Evolutionary conservation across 129 eudicot genomes (phyloP).

Genomic region (Escallonia herrerae): DNA sequence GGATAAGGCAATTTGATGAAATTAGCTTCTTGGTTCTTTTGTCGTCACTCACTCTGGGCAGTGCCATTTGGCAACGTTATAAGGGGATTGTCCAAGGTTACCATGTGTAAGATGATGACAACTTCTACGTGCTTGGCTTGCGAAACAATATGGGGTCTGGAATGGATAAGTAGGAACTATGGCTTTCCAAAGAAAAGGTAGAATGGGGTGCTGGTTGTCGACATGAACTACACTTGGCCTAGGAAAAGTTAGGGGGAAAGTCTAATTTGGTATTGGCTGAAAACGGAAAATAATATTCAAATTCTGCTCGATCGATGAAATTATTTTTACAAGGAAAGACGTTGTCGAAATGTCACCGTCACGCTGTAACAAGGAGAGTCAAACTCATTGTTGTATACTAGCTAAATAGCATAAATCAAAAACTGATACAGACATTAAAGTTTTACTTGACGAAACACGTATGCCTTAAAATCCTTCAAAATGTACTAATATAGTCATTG

Average conservation of each 20-base stretch:
- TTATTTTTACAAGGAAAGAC: too few species aligned
- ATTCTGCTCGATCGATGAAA: too few species aligned
- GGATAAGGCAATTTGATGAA: not conserved
- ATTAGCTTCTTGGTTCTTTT: not conserved
- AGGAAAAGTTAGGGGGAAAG: conserved; percentile 7
- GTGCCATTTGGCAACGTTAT: not conserved
- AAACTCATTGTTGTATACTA: too few species aligned
- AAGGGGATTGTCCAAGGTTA: not conserved
- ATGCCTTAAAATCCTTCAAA: too few species aligned
- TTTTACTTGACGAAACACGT: too few species aligned
- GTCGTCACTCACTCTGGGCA: not conserved
- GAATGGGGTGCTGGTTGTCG: conserved; percentile 11
- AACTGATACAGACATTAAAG: too few species aligned
- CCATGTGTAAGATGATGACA: conserved; percentile 2
- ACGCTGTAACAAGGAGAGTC: too few species aligned
- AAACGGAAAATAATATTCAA: too few species aligned
- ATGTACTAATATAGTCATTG: too few species aligned
- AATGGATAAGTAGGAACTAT: conserved; percentile 9
- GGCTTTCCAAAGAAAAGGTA: not conserved
- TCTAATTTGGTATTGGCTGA: conserved; percentile 7
- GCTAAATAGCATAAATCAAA: too few species aligned
- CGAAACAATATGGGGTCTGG: not conserved
- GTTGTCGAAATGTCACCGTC: too few species aligned
- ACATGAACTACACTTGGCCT: conserved; percentile 21
- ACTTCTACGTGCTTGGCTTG: not conserved